Evolutionary conservation across 306 rosid species (phyloP), one percentile per base, ranked within the genome.

Genomic region (Luffa acutangula): DNA sequence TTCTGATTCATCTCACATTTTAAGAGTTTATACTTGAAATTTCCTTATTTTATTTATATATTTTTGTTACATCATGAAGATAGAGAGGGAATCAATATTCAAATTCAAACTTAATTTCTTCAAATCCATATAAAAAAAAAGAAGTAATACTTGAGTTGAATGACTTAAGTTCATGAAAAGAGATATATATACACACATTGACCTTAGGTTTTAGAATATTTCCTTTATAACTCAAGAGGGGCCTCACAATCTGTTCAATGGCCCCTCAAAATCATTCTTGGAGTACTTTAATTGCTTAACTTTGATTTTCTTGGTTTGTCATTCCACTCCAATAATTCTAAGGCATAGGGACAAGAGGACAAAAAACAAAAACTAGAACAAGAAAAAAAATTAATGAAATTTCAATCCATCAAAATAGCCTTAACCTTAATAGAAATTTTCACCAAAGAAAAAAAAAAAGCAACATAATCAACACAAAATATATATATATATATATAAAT

Each of bases 231-330:
- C 34, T 1, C 75, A 20, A 69, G 31, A 74, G 60, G 77, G 60
- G 43, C 62, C 62, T 73, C 42, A 74, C 15, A 74, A 74, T 33
- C 78, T 31, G 45, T 49, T 7, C 25, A 17, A 33, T 7, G 78
- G 9, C 31, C 78, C 78, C 60, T 48, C 59, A 49, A 74, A 74
- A 51, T 74, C 78, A 14, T 74, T 53, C 62, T 51, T 49, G 45
- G 13, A 33, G 45, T 74, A 48, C 78, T 73, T 73, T 73, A 49
- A 49, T 74, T 49, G 39, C 60, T 51, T 34, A 72, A 25, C 41
- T 72, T 48, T 72, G 42, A 72, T 48, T 48, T 71, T 72, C 41
- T 25, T 48, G 39, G 12, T 12, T 7, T 72, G 43, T 72, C 77
- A 31, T 72, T 49, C 13, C 78, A 31, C 59, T 49, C 45, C 78